These are phyloP conservation scores for Malus sylvestris DNA, from an alignment of 306 rosid species.

Conservation along the genomic window DNA sequence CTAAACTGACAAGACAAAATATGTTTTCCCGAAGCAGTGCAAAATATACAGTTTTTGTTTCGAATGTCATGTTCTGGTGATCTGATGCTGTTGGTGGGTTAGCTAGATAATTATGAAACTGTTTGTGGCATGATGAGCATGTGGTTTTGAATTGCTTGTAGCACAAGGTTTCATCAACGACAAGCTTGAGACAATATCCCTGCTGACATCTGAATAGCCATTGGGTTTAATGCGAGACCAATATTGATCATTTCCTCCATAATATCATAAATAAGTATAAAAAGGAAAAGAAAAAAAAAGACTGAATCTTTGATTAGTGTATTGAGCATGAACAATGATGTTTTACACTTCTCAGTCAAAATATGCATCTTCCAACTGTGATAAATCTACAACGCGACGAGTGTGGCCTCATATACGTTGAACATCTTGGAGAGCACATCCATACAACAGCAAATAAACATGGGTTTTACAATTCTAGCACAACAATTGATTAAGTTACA, in stretches of 20 bases:
- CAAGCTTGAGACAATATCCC: not conserved
- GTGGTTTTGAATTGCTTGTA: not conserved
- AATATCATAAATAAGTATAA: not conserved
- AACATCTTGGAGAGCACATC: not conserved
- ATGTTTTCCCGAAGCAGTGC: too few relatives aligned
- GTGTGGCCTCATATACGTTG: not conserved
- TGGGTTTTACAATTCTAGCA: not conserved
- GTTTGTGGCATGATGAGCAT: not conserved
- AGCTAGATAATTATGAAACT: not conserved
- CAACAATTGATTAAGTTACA: not conserved
- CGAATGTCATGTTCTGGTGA: not conserved
- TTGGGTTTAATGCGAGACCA: not conserved
- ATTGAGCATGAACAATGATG: too few relatives aligned
- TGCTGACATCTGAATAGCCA: not conserved
- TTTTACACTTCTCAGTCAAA: not conserved
- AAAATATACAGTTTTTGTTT: too few relatives aligned
- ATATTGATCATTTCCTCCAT: not conserved
- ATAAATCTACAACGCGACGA: not conserved
- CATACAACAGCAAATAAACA: not conserved
- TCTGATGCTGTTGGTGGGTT: not conserved
- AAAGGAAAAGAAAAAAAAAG: too few relatives aligned
- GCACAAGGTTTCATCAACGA: not conserved
- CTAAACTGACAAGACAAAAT: too few relatives aligned
- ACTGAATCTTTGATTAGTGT: too few relatives aligned
- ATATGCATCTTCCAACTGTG: not conserved